Conservation (phyloP, 2,329 filamentous ascomycete species). For the Clarireedia paspali region DNA sequence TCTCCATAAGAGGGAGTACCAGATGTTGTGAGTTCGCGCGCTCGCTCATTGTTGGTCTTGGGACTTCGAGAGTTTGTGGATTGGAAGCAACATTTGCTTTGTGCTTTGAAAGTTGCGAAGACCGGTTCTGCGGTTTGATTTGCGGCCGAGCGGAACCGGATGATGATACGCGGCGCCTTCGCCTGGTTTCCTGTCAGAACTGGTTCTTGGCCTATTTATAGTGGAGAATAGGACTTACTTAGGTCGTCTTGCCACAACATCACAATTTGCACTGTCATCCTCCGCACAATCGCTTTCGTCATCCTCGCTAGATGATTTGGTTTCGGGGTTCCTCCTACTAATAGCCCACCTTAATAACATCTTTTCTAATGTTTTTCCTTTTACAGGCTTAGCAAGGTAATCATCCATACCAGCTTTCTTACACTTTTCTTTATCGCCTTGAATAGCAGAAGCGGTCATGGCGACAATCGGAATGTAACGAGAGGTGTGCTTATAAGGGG, state of each 20-base stretch:
- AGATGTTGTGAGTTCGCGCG: constrained; percentile 18
- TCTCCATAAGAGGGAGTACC: constrained; percentile 24
- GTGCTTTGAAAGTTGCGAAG: too few relatives aligned
- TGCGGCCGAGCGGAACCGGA: too few relatives aligned
- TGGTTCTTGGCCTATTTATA: too few relatives aligned
- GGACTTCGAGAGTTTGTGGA: too few relatives aligned
- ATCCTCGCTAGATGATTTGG: constrained; percentile 3
- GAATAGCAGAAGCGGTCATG: constrained; percentile 75
- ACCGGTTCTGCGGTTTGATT: too few relatives aligned
- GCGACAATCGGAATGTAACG: constrained; percentile 65
- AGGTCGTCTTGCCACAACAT: background rate
- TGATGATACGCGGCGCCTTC: background rate
- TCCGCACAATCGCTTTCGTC: constrained; percentile 23
- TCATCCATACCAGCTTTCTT: constrained; percentile 69
- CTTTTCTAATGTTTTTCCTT: constrained; percentile 56
- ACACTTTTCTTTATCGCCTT: constrained; percentile 70
- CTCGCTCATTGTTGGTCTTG: constrained; percentile 12
- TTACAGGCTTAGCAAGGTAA: constrained; percentile 67
- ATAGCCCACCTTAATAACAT: constrained; percentile 65
- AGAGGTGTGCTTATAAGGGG: constrained; percentile 53
- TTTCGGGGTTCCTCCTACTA: constrained; percentile 32
- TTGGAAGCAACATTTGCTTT: too few relatives aligned
- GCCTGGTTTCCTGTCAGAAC: background rate
- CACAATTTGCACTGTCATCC: constrained; percentile 10
- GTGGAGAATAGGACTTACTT: background rate